Conservation (phyloP, 202 grass and related monocot species). For the Miscanthus sacchariflorus region DNA sequence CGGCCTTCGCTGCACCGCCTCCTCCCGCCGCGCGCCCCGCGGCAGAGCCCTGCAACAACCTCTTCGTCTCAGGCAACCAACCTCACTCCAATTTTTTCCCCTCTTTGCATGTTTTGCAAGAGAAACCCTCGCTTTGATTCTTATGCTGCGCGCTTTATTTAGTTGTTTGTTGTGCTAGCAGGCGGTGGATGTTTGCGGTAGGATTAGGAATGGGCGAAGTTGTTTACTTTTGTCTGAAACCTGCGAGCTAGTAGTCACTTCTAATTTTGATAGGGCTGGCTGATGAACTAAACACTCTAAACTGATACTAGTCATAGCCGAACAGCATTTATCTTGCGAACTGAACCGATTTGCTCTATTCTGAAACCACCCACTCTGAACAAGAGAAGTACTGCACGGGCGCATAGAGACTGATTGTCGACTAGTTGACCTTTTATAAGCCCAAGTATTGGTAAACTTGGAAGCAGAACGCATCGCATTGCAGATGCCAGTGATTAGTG, state of each 20-base stretch:
- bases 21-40: slow-evolving; percentile 39
- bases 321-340: neutral
- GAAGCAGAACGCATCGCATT: neutral
- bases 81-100: neutral
- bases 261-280: neutral
- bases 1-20: slow-evolving; percentile 47
- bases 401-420: neutral
- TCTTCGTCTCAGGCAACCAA: neutral
- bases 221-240: neutral
- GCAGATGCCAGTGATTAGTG: neutral
- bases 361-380: neutral
- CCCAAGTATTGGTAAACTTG: neutral
- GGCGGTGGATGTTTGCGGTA: neutral
- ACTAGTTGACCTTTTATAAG: neutral
- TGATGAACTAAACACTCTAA: neutral
- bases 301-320: neutral
- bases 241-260: neutral
- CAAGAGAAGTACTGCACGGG: neutral
- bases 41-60: slow-evolving; percentile 31
- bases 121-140: neutral
- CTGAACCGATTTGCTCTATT: neutral
- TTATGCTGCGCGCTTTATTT: neutral
- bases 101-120: neutral
- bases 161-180: neutral
- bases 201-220: neutral